phyloP scores from a whole-genome alignment of 2,329 filamentous ascomycete genomes.

The Zymoseptoria crescenta region DNA sequence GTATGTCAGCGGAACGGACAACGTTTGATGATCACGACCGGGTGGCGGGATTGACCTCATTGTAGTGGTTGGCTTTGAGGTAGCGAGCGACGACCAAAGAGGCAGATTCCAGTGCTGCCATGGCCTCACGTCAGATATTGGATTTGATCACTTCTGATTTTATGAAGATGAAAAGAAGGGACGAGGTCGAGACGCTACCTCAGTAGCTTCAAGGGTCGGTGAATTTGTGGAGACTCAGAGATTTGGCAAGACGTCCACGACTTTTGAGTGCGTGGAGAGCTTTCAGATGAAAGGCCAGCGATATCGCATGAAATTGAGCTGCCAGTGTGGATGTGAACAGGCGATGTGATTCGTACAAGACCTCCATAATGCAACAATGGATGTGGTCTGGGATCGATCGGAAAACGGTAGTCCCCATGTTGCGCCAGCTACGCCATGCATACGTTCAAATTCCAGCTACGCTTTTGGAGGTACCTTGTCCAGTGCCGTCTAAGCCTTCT shows the following conservation, averaged over 20 bases:
- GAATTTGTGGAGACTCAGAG: background rate
- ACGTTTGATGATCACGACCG: background rate
- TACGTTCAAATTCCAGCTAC: background rate
- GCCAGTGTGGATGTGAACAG: background rate
- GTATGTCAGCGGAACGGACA: background rate
- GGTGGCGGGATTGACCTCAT: slow-evolving; percentile 20
- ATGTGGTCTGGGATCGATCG: background rate
- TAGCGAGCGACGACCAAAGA: slow-evolving; percentile 32
- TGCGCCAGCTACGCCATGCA: background rate
- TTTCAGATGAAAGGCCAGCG: background rate
- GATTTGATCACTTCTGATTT: background rate
- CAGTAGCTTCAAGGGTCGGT: background rate
- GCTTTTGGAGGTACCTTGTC: background rate
- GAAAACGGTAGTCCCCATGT: background rate
- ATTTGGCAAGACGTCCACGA: background rate
- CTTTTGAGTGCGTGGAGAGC: background rate
- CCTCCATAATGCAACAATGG: background rate
- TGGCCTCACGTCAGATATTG: slow-evolving; percentile 3
- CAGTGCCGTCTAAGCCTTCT: background rate
- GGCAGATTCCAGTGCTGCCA: slow-evolving; percentile 30
- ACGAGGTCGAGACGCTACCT: background rate
- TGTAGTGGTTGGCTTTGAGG: slow-evolving; percentile 31
- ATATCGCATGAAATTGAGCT: background rate
- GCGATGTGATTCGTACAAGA: background rate
- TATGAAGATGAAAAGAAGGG: too few relatives aligned